These are phyloP conservation scores for Bullera alba DNA, from an alignment of 768 basidiomycete species.

Conservation along the genomic window DNA sequence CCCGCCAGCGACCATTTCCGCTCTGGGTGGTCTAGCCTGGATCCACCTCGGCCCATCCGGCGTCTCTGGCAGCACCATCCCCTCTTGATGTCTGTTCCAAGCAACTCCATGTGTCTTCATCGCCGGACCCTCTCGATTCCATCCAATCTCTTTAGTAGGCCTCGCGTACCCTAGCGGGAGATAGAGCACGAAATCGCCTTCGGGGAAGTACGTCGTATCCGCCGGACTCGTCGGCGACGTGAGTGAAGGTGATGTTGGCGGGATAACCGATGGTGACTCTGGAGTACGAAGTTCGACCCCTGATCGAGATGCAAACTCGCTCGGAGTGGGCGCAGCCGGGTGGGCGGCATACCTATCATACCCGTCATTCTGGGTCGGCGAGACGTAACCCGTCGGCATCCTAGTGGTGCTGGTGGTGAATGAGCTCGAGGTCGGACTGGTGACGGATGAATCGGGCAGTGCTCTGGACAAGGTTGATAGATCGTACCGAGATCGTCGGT, in stretches of 20 bases:
- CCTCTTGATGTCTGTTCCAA: constrained; percentile 19
- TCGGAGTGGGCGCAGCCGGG: constrained; percentile 20
- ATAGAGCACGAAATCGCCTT: too few species aligned
- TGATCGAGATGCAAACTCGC: too few species aligned
- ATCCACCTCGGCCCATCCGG: constrained; percentile 30
- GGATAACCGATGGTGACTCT: not conserved
- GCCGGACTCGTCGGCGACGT: not conserved
- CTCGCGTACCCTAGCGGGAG: constrained; percentile 26
- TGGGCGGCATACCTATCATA: constrained; percentile 30
- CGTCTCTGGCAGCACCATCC: constrained; percentile 2
- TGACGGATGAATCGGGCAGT: not conserved
- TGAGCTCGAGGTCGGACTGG: too few species aligned
- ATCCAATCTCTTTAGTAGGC: constrained; percentile 15
- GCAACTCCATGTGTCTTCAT: constrained; percentile 37
- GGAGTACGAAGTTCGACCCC: not conserved
- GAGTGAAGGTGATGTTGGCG: not conserved
- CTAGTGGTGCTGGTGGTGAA: not conserved
- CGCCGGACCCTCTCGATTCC: constrained; percentile 33
- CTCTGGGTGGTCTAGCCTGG: constrained; percentile 29
- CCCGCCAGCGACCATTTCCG: constrained; percentile 11
- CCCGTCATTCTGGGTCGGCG: constrained; percentile 7
- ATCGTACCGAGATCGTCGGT: not conserved
- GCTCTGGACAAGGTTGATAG: not conserved
- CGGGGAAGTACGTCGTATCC: not conserved
- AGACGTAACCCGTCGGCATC: constrained; percentile 12